Conservation (phyloP, 75 land plant species). For the Pinus tabuliformis region DNA sequence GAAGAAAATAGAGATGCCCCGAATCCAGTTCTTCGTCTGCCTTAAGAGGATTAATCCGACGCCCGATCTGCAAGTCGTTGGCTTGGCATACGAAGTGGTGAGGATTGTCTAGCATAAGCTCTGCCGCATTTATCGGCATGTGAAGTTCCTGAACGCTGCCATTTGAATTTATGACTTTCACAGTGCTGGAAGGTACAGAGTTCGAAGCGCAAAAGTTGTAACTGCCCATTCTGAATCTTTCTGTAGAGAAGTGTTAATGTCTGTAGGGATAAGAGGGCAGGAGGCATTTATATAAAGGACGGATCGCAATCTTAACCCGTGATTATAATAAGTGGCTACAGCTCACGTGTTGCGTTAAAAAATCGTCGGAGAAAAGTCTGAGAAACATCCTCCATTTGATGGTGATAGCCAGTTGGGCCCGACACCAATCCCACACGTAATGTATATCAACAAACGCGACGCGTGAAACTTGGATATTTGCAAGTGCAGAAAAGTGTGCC, state of each 20-base stretch:
- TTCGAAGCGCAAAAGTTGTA: constrained; percentile 37
- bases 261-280: no score
- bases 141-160: constrained; percentile 32
- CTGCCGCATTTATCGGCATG: constrained; percentile 46
- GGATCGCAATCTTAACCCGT: no score
- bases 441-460: no score
- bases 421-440: no score
- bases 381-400: no score
- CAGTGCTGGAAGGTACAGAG: neutral
- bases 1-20: constrained; percentile 43
- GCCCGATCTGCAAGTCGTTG: constrained; percentile 32
- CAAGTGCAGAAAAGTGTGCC: no score
- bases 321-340: neutral
- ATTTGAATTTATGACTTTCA: constrained; percentile 37
- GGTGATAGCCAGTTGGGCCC: no score
- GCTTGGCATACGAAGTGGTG: constrained; percentile 44
- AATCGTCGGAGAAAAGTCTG: neutral
- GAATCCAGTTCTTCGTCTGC: constrained; percentile 65
- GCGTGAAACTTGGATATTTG: no score
- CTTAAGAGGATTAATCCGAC: constrained; percentile 36
- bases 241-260: no score
- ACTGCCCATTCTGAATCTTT: constrained; percentile 29
- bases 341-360: neutral
- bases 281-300: no score
- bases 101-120: constrained; percentile 61